These are phyloP conservation scores for Clitopilus hobsonii DNA, from an alignment of 768 basidiomycete species.

Conservation along the genomic window DNA sequence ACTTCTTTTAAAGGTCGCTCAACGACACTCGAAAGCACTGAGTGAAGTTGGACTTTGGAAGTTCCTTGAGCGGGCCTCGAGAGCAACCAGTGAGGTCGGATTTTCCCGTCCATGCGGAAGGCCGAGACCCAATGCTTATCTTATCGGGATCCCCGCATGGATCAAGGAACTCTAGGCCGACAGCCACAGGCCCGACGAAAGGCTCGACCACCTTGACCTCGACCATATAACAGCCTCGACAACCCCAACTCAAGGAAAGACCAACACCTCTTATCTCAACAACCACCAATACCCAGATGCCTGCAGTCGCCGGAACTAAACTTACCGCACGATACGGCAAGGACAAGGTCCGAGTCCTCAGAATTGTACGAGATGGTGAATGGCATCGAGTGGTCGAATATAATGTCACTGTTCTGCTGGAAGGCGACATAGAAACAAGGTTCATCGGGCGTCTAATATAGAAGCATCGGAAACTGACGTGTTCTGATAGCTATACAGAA, in stretches of 20 bases:
- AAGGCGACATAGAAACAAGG: slow-evolving; percentile 81
- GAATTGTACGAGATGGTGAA: slow-evolving; percentile 68
- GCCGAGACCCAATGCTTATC: too few species aligned
- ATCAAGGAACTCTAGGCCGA: not conserved
- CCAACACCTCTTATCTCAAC: not conserved
- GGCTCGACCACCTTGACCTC: not conserved
- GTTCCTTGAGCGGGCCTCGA: too few species aligned
- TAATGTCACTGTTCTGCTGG: slow-evolving; percentile 72
- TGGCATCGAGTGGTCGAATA: slow-evolving; percentile 82
- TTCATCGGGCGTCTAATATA: slow-evolving; percentile 14
- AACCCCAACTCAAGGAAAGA: not conserved
- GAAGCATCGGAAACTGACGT: not conserved
- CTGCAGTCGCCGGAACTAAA: slow-evolving; percentile 2
- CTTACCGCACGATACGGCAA: slow-evolving; percentile 75
- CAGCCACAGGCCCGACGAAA: not conserved
- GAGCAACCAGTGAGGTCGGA: too few species aligned
- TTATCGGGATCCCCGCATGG: too few species aligned
- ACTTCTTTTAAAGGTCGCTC: too few species aligned
- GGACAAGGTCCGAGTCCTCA: slow-evolving; percentile 81
- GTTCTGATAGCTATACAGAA: slow-evolving; percentile 62
- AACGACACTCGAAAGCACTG: too few species aligned
- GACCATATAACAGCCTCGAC: not conserved
- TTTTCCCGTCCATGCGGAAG: too few species aligned
- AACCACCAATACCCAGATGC: not conserved
- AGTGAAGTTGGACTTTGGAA: too few species aligned